Evolutionary conservation across 2,329 filamentous ascomycete genomes (phyloP), one percentile per base, ranked within the genome.

Genomic region (Cordyceps farinosa): DNA sequence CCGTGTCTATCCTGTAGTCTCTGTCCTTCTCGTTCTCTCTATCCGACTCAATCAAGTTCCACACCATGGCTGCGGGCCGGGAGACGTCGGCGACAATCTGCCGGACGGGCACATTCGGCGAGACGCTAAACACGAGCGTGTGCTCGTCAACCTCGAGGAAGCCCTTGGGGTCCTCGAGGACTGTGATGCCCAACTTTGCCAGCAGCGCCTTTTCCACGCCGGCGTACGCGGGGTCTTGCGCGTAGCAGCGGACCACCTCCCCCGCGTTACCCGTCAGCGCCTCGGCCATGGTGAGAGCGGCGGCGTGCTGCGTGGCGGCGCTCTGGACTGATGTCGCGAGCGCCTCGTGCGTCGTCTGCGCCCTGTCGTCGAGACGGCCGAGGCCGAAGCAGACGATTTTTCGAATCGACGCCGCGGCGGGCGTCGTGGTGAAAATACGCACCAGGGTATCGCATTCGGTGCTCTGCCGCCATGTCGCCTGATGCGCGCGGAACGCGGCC

Each of bases 61-160:
- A 69, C 3, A 70, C 62, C 57, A 69, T 67, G 30, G 65, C 54
- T 3, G 65, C 68, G 17, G 68, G 67, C 40, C 66, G 63, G 17
- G 63, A 40, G 29, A 70, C 34, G 7, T 70, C 69, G 2, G 66
- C 54, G 7, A 67, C 48, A 30, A 70, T 65, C 42, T 70, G 69
- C 45, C 64, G 67, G 29, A 70, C 67, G 5, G 69, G 69, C 17
- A 67, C 34, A 13, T 61, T 65, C 6, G 67, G 66, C 9, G 7
- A 8, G 3, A 66, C 51, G 15, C 64, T 59, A 15, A 70, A 40
- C 17, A 70, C 67, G 5, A 69, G 45, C 3, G 66, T 67, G 29
- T 40, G n/a, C 3, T 64, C 65, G 10, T 70, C 67, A 3, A 67
- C 57, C 44, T 65, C 51, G 32, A 70, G 55, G 44, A 69, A 69